Base-by-base conservation (phyloP, 2,329 filamentous ascomycete genomes). In the Zasmidium cellare region DNA sequence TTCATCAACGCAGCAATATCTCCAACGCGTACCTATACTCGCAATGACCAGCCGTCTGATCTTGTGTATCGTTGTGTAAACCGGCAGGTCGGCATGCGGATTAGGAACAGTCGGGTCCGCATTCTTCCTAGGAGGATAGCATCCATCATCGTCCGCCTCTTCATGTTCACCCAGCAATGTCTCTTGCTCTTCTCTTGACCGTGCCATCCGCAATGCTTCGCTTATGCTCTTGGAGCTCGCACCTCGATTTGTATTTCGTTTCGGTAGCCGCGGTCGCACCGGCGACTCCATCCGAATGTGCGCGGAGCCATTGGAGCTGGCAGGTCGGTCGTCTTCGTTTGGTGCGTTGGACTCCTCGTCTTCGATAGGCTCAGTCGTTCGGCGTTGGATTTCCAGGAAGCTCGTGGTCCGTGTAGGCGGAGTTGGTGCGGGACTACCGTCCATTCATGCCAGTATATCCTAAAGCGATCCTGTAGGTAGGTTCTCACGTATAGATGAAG, bases 21-120 rank as follows among this genome's bases (percentile, higher is more conserved):
- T 28, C 20, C 23, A 3, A 14, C 14, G 58, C 72, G 45, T 65
- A 76, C 74, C 75, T 55, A 81, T 80, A 53, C 75, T 77, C 19
- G 79, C 79, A 25, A 80, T 69, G 9, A 81, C 63, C 28, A 81
- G 67, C 24, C 77, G 66, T 52, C 78, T 72, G 61, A 81, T 80
- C 50, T 76, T 76, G 55, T 92, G 89, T 67, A 92, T 91, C 63
- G 87, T 92, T 51, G 84, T 88, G 75, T 92, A 92, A 14, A 92
- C 86, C 41, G 88, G 87, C 65, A 92, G 75, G 62, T 84, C 79
- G 19, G 79, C 79, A 73, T 89, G 85, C 25, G 82, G 78, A 67
- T 87, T 84, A 16, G 82, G 72, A 28, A 69, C 67, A 58, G 76
- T 74, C 3, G 77, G 69, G 55, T 75, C 71, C 51, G 77, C 69